These are phyloP conservation scores for Ambrosia artemisiifolia DNA, from an alignment of 129 eudicot species.

Conservation along the genomic window DNA sequence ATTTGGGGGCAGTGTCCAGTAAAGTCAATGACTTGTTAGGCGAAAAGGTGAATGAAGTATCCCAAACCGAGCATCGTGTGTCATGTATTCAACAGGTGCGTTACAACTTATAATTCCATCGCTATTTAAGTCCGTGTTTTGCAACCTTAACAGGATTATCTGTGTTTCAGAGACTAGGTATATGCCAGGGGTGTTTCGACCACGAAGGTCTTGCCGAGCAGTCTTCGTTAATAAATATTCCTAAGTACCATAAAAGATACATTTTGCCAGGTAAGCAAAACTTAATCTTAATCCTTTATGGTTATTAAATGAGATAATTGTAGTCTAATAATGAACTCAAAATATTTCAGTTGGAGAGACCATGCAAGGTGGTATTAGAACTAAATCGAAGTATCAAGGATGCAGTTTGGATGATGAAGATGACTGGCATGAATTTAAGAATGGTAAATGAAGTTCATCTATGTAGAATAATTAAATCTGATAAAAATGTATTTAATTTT, in stretches of 20 bases:
- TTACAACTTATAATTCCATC: background rate
- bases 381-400: constrained; percentile 59
- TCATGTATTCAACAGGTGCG: constrained; percentile 78
- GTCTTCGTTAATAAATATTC: constrained; percentile 59
- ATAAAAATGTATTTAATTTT: background rate
- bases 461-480: background rate
- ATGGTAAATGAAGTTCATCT: constrained; percentile 39
- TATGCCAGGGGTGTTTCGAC: constrained; percentile 73
- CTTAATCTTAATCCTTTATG: background rate
- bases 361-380: constrained; percentile 46
- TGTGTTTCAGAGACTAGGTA: constrained; percentile 52
- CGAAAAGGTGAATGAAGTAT: constrained; percentile 74
- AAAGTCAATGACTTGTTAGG: constrained; percentile 63
- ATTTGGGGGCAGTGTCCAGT: constrained; percentile 83
- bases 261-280: constrained; percentile 61
- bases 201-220: constrained; percentile 76
- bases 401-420: constrained; percentile 69
- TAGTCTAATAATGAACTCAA: constrained; percentile 7
- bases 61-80: constrained; percentile 65
- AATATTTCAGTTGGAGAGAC: constrained; percentile 64
- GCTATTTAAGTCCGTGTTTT: background rate
- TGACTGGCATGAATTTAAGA: constrained; percentile 69
- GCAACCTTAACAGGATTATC: constrained; percentile 1
- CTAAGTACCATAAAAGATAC: constrained; percentile 79
- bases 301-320: background rate